phyloP scores from a whole-genome alignment of 139 green algal genomes.

The Coelastrella sp. region DNA sequence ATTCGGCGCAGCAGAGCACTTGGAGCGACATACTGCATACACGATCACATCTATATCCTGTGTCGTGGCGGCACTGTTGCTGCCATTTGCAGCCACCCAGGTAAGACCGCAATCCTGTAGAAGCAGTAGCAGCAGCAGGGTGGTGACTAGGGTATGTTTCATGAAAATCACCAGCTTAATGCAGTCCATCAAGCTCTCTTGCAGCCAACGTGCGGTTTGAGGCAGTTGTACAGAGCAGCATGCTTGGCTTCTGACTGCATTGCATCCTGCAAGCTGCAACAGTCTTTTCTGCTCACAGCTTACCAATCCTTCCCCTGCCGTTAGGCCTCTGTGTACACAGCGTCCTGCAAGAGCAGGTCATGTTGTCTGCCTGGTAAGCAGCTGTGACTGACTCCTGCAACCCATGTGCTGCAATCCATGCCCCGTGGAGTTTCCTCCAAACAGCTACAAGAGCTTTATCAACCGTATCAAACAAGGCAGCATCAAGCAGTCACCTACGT shows the following conservation, averaged over 20 bases:
- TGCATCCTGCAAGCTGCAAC: too few relatives aligned
- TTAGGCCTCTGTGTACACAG: too few relatives aligned
- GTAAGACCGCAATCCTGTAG: neutral
- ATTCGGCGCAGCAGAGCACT: constrained; percentile 48
- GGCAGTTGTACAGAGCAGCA: too few relatives aligned
- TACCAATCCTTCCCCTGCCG: too few relatives aligned
- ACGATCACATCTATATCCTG: constrained; percentile 50
- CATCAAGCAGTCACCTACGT: constrained; percentile 51
- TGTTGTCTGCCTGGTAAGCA: too few relatives aligned
- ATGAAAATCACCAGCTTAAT: neutral
- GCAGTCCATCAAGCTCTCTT: constrained; percentile 2
- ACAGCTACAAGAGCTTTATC: neutral
- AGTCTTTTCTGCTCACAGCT: too few relatives aligned
- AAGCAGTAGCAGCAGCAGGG: constrained; percentile 21
- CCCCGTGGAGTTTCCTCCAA: too few relatives aligned
- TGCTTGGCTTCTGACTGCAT: too few relatives aligned
- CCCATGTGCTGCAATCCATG: too few relatives aligned
- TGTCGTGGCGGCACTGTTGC: constrained; percentile 56
- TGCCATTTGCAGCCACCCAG: constrained; percentile 23
- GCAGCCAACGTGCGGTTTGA: too few relatives aligned
- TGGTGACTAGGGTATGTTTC: neutral
- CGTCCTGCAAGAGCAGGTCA: too few relatives aligned
- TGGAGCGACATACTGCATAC: constrained; percentile 58
- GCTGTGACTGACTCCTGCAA: too few relatives aligned
- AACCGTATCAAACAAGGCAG: neutral